Evolutionary conservation across 139 green algal genomes (phyloP).

Genomic region (Deuterostichococcus epilithicus): DNA sequence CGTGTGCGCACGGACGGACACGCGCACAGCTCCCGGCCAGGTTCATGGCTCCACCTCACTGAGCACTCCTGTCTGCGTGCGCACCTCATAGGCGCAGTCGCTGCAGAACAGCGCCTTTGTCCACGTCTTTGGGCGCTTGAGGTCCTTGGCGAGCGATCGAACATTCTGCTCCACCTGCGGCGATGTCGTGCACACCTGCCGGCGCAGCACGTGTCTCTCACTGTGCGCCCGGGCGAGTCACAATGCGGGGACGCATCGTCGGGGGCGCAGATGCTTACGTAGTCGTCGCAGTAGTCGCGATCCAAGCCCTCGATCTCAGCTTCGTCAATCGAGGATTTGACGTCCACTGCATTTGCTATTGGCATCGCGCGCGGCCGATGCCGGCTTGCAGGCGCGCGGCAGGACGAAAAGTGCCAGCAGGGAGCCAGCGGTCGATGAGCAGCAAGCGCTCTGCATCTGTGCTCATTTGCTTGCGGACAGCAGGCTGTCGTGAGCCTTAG

Average conservation of each 20-base stretch:
- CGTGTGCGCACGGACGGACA: too few species aligned
- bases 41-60: background rate
- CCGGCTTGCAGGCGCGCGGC: too few species aligned
- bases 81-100: constrained; percentile 38
- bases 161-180: constrained; percentile 67
- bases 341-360: too few species aligned
- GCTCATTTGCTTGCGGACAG: too few species aligned
- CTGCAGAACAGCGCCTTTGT: constrained; percentile 31
- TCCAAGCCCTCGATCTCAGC: constrained; percentile 5
- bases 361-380: too few species aligned
- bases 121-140: constrained; percentile 32
- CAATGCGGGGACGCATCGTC: too few species aligned
- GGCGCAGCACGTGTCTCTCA: too few species aligned
- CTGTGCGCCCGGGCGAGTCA: too few species aligned
- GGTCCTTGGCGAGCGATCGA: constrained; percentile 42
- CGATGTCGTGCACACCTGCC: constrained; percentile 47
- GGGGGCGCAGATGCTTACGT: constrained; percentile 16
- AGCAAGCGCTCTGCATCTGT: too few species aligned
- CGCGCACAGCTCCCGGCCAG: background rate
- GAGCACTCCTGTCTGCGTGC: background rate
- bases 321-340: background rate
- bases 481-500: too few species aligned
- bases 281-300: constrained; percentile 65
- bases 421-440: too few species aligned
- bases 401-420: too few species aligned